Base-by-base conservation (phyloP, 164 flowering plant genomes). In the Euptelea pleiosperma region DNA sequence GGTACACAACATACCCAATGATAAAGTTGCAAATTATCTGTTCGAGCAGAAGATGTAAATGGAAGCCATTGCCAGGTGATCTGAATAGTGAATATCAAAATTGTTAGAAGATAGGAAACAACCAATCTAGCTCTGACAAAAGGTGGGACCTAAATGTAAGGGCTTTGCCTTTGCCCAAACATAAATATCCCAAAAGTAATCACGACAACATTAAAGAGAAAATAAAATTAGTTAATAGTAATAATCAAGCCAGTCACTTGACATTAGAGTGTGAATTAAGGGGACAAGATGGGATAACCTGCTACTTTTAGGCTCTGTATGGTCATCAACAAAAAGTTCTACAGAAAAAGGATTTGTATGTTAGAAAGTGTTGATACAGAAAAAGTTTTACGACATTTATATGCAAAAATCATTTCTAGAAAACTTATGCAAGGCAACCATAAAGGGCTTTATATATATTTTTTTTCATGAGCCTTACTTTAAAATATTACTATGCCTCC, bases 41-140 rank as follows among this genome's bases (percentile, higher is more conserved):
- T 82, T 36, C 99, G 71, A 30, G 97, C 96, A 55, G 99, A 94
- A 61, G 70, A 86, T 4, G 95, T 83, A 59, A 94, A 94, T 31
- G 95, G 79, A 70, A 91, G 93, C 99, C 97, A 94, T 52, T 81
- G 89, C 99, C 99, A 94, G 14, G 95, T 83, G 39, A 93, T 77
- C 99, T 93, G 79, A 61, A 75, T 11, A 42, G 6, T 14, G 2
- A 50, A n/a, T n/a, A 12, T 14, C 26, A 61, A 39, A 29, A 3
- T 52, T 19, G 10, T 40, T n/a, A 52, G 14, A 21, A 30, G 28
- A 1, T 3, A 9, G 2, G 19, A 56, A n/a, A 39, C 21, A 30
- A 3, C 25, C 6, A 3, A 55, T 24, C 22, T 16, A 19, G n/a
- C 25, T 25, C 35, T 2, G 41, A 3, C 19, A 26, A 26, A 16